phyloP scores from a whole-genome alignment of 768 basidiomycete species.

The Coprinopsis sp. region DNA sequence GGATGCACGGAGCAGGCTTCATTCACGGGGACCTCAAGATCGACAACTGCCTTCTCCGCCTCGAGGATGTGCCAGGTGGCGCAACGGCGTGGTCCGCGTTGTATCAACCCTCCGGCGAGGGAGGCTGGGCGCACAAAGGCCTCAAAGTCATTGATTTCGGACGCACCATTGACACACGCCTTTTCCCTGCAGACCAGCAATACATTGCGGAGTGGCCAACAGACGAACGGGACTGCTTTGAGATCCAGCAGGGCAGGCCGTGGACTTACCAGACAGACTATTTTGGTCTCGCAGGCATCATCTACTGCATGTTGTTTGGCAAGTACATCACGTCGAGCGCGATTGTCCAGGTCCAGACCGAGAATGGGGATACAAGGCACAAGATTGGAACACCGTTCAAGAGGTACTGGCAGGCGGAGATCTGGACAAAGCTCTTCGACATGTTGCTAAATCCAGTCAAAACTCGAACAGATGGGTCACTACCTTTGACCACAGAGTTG shows the following conservation, averaged over 20 bases:
- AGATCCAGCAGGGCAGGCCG: slow-evolving; percentile 74
- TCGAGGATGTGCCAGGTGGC: slow-evolving; percentile 77
- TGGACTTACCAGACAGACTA: slow-evolving; percentile 99
- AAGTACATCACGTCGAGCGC: slow-evolving; percentile 85
- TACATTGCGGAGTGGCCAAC: slow-evolving; percentile 87
- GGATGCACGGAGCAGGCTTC: slow-evolving; percentile 76
- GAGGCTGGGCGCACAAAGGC: slow-evolving; percentile 86
- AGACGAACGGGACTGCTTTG: slow-evolving; percentile 88
- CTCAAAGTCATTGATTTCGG: slow-evolving; percentile 96
- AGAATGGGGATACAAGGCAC: slow-evolving; percentile 38
- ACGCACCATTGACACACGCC: slow-evolving; percentile 80
- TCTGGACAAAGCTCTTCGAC: slow-evolving; percentile 85
- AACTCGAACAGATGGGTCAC: slow-evolving; percentile 47
- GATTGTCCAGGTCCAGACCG: slow-evolving; percentile 32
- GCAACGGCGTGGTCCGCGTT: slow-evolving; percentile 61
- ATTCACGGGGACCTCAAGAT: slow-evolving; percentile 99
- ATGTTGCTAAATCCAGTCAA: slow-evolving; percentile 75
- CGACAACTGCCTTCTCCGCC: slow-evolving; percentile 94
- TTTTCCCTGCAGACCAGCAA: slow-evolving; percentile 75
- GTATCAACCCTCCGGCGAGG: slow-evolving; percentile 76
- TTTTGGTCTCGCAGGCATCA: slow-evolving; percentile 89
- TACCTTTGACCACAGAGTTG: slow-evolving; percentile 76
- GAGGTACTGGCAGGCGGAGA: slow-evolving; percentile 89
- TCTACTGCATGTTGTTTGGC: slow-evolving; percentile 95
- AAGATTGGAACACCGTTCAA: slow-evolving; percentile 78